These are phyloP conservation scores for Starmerella floris DNA, from an alignment of 805 yeast genomes.

Conservation along the genomic window DNA sequence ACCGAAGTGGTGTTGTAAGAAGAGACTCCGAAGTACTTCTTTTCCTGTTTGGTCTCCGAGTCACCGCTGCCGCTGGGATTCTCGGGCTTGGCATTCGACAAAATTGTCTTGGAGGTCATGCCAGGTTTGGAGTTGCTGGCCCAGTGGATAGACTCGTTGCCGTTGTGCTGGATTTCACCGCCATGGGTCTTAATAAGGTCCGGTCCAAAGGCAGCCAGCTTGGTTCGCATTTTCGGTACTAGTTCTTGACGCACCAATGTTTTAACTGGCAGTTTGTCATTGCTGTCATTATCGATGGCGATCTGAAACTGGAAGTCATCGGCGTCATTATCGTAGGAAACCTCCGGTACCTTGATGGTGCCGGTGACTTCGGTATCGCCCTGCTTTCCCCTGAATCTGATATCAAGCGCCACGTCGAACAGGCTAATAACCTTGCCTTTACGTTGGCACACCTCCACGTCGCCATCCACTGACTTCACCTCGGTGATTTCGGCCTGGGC, in stretches of 20 bases:
- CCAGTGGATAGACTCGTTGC: slow-evolving; percentile 19
- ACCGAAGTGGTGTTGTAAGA: slow-evolving; percentile 71
- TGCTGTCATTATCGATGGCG: slow-evolving; percentile 43
- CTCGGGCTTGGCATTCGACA: slow-evolving; percentile 12
- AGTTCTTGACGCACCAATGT: slow-evolving; percentile 41
- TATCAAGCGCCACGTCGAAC: slow-evolving; percentile 61
- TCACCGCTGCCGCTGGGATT: slow-evolving; percentile 12
- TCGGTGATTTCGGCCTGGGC: slow-evolving; percentile 28
- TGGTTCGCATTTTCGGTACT: slow-evolving; percentile 54
- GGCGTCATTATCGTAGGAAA: slow-evolving; percentile 79
- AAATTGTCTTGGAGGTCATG: slow-evolving; percentile 6
- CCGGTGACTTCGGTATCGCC: slow-evolving; percentile 43
- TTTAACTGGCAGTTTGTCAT: slow-evolving; percentile 36
- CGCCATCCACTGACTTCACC: slow-evolving; percentile 69
- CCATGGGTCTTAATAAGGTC: slow-evolving; percentile 68
- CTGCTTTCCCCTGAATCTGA: slow-evolving; percentile 41
- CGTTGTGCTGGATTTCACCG: slow-evolving; percentile 74
- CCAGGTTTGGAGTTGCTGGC: slow-evolving; percentile 4
- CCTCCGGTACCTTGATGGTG: slow-evolving; percentile 71
- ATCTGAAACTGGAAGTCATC: slow-evolving; percentile 80
- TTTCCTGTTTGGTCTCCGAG: neutral
- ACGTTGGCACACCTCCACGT: slow-evolving; percentile 91
- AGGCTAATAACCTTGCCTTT: slow-evolving; percentile 91
- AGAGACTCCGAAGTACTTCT: slow-evolving; percentile 24
- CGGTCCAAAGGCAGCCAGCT: slow-evolving; percentile 53